A percentile compares a stretch with the other conserved stretches of the same genome.
phyloP scores from a whole-genome alignment of 2,329 filamentous ascomycete species.

The Phoma sp. region DNA sequence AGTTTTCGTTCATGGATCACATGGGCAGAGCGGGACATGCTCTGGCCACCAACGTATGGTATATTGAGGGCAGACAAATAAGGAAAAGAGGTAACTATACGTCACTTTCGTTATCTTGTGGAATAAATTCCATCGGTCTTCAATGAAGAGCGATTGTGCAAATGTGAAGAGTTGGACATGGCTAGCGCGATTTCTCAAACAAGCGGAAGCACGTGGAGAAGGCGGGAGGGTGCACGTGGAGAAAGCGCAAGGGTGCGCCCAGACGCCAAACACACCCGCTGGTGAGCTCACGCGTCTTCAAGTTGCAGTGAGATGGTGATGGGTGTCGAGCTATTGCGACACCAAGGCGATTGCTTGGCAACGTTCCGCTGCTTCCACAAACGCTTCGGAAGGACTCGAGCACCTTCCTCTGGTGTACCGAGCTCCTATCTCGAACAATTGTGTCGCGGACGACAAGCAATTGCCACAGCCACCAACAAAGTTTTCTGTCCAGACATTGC shows the following conservation, averaged over 20 bases:
- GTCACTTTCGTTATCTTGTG: neutral
- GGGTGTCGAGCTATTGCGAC: neutral
- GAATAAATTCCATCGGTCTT: neutral
- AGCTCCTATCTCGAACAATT: conserved; percentile 1
- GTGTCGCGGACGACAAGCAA: conserved; percentile 1
- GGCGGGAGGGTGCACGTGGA: no score
- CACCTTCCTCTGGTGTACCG: conserved; percentile 6
- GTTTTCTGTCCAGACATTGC: conserved; percentile 2
- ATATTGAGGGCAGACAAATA: no score
- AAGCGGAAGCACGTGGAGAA: neutral
- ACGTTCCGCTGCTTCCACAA: neutral
- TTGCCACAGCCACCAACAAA: conserved; percentile 12
- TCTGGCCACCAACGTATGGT: no score
- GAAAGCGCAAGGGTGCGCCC: no score
- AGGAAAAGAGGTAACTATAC: no score
- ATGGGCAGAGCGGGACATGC: no score
- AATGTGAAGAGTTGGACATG: neutral
- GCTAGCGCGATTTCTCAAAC: neutral
- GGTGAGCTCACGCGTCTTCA: neutral
- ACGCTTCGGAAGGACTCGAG: neutral
- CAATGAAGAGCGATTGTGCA: neutral
- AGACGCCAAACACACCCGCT: neutral
- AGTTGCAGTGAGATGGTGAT: neutral
- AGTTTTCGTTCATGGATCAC: no score
- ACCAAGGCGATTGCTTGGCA: neutral